A percentile compares a stretch with the other conserved stretches of the same genome.
phyloP scores from a whole-genome alignment of 495 filamentous ascomycete genomes.

The Trichoderma asperelloides region DNA sequence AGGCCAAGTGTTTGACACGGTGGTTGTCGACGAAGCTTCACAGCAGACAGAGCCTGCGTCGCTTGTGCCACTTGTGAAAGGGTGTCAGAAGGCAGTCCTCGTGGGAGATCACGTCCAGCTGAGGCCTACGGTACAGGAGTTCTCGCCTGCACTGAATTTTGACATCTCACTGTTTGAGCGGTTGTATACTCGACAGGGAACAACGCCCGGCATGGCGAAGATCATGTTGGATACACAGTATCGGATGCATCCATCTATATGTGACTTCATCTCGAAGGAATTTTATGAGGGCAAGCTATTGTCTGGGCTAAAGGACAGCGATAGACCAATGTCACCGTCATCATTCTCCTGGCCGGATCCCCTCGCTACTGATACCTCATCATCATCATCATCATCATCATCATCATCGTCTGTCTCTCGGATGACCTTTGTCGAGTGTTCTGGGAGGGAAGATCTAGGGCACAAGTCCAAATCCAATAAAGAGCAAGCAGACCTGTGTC shows the following conservation, averaged over 20 bases:
- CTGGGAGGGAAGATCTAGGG: conserved; percentile 30
- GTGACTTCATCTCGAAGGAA: conserved; percentile 35
- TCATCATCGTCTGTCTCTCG: conserved; percentile 15
- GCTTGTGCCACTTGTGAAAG: conserved; percentile 41
- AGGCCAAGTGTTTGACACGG: conserved; percentile 33
- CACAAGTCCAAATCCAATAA: conserved; percentile 37
- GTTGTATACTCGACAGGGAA: conserved; percentile 23
- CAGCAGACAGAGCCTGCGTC: conserved; percentile 42
- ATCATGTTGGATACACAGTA: conserved; percentile 47
- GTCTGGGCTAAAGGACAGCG: conserved; percentile 25
- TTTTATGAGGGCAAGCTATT: conserved; percentile 38
- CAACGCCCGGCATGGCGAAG: conserved; percentile 13
- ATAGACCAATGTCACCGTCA: conserved; percentile 21
- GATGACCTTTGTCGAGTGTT: conserved; percentile 36
- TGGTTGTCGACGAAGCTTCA: conserved; percentile 45
- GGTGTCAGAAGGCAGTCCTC: conserved; percentile 36
- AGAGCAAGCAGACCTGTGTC: conserved; percentile 29
- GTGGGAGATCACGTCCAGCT: conserved; percentile 49
- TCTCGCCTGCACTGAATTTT: conserved; percentile 28
- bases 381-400: too few relatives aligned
- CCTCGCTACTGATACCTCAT: conserved; percentile 11
- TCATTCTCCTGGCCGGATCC: not conserved
- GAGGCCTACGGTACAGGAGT: conserved; percentile 35
- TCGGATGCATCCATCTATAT: conserved; percentile 42
- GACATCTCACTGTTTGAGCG: conserved; percentile 45